A percentile compares a stretch with the other conserved stretches of the same genome.
These are phyloP conservation scores for Pleurotus tuoliensis DNA, from an alignment of 768 basidiomycete genomes.

Conservation along the genomic window DNA sequence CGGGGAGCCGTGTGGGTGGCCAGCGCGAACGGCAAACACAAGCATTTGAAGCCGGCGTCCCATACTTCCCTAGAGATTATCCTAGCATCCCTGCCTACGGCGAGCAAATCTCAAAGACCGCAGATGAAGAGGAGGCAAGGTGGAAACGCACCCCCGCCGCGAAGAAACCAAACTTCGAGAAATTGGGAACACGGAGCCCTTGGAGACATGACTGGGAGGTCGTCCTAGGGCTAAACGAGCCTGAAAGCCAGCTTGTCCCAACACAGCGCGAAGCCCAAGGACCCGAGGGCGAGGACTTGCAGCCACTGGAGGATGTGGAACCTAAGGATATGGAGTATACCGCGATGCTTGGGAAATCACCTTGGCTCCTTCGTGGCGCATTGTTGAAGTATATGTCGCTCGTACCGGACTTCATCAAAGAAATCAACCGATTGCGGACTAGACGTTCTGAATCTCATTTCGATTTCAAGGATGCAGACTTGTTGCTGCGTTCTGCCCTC, in stretches of 20 bases:
- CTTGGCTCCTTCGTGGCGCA: constrained; percentile 72
- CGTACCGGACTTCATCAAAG: constrained; percentile 40
- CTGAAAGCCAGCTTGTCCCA: constrained; percentile 35
- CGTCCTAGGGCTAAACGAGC: constrained; percentile 49
- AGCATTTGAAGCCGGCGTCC: constrained; percentile 71
- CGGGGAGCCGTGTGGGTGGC: constrained; percentile 82
- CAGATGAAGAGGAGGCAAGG: constrained; percentile 44
- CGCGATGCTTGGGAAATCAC: constrained; percentile 12
- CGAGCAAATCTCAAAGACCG: constrained; percentile 43
- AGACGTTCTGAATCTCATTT: constrained; percentile 48
- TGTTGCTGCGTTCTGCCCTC: constrained; percentile 57
- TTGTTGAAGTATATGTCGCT: constrained; percentile 21
- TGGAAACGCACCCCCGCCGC: constrained; percentile 88
- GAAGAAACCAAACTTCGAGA: constrained; percentile 72
- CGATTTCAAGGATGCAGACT: constrained; percentile 27
- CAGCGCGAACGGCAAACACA: constrained; percentile 81
- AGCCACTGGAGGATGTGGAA: neutral
- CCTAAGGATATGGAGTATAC: constrained; percentile 13
- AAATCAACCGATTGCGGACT: constrained; percentile 55
- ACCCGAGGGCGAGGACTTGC: constrained; percentile 18
- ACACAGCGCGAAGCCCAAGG: constrained; percentile 51
- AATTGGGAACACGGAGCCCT: constrained; percentile 62
- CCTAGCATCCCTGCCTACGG: constrained; percentile 56
- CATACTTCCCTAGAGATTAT: constrained; percentile 82
- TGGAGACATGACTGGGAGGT: constrained; percentile 76